Evolutionary conservation across 805 yeast species (phyloP).

Genomic region (Clavispora asparagi): DNA sequence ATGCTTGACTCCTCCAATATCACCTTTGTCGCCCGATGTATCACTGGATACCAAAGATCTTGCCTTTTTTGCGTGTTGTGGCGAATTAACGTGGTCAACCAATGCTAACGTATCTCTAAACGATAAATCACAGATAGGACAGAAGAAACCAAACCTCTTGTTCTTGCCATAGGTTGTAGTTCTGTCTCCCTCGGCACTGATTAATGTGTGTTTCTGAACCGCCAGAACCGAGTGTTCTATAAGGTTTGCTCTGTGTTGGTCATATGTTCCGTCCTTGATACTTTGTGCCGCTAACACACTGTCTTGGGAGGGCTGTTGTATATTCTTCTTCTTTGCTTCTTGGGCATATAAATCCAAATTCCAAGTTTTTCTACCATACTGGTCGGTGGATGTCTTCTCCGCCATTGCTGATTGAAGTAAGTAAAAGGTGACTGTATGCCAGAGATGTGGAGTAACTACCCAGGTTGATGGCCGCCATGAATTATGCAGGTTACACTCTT

Average conservation of each 20-base stretch:
- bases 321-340: slow-evolving; percentile 29
- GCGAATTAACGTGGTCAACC: slow-evolving; percentile 78
- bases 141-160: slow-evolving; percentile 80
- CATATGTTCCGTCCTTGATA: slow-evolving; percentile 4
- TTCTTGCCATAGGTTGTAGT: slow-evolving; percentile 21
- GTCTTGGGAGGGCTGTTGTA: slow-evolving; percentile 1
- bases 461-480: neutral
- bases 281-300: slow-evolving; percentile 1
- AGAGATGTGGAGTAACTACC: neutral
- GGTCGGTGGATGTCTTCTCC: slow-evolving; percentile 30
- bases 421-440: neutral
- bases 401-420: slow-evolving; percentile 4
- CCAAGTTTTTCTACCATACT: slow-evolving; percentile 70
- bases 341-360: slow-evolving; percentile 59
- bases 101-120: slow-evolving; percentile 79
- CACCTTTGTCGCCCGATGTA: slow-evolving; percentile 6
- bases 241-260: slow-evolving; percentile 29
- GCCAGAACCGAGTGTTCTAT: slow-evolving; percentile 27
- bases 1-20: slow-evolving; percentile 27
- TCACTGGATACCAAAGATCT: slow-evolving; percentile 18
- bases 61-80: slow-evolving; percentile 46
- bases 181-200: slow-evolving; percentile 17
- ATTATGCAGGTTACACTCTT: neutral
- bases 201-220: slow-evolving; percentile 29
- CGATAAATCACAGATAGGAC: slow-evolving; percentile 74